Percentiles rank a stretch among this genome's conserved stretches.
Conservation (phyloP, 2,329 filamentous ascomycete species). For the Penicillium sp. region DNA sequence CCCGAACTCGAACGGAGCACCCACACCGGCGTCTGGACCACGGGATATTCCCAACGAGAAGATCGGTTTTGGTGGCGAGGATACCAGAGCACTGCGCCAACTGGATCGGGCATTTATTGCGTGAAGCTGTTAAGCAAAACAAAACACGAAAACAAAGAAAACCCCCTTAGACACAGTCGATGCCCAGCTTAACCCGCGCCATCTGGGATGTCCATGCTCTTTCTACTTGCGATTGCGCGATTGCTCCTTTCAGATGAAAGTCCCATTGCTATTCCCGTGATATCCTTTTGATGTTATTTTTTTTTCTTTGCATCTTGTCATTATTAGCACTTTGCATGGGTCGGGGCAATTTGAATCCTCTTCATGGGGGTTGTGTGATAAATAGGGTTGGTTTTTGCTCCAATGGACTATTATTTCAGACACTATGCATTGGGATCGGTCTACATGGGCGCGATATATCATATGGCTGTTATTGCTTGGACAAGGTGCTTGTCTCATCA, state of each 20-base stretch:
- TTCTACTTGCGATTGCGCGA: background rate
- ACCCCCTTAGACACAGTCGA: background rate
- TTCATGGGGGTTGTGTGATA: slow-evolving; percentile 11
- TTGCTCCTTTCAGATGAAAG: slow-evolving; percentile 5
- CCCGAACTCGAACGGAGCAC: slow-evolving; percentile 14
- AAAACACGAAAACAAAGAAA: slow-evolving; percentile 1
- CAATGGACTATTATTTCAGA: slow-evolving; percentile 11
- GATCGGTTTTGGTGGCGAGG: slow-evolving; percentile 57
- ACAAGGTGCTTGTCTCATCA: slow-evolving; percentile 8
- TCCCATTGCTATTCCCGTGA: slow-evolving; percentile 18
- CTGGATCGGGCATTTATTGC: slow-evolving; percentile 55
- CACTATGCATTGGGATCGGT: slow-evolving; percentile 27
- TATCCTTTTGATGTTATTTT: slow-evolving; percentile 23
- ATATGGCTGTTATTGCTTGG: slow-evolving; percentile 3
- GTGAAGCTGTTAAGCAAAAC: slow-evolving; percentile 16
- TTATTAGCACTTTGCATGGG: slow-evolving; percentile 26
- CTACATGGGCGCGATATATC: slow-evolving; percentile 22
- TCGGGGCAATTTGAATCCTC: slow-evolving; percentile 18
- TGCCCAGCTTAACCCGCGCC: background rate
- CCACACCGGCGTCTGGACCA: slow-evolving; percentile 38
- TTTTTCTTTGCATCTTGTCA: slow-evolving; percentile 9
- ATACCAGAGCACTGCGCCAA: slow-evolving; percentile 62
- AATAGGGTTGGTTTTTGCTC: slow-evolving; percentile 6
- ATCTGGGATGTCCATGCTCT: slow-evolving; percentile 3
- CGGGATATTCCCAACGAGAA: slow-evolving; percentile 57